A percentile compares a stretch with the other conserved stretches of the same genome.
These are phyloP conservation scores for Arbutus unedo DNA, from an alignment of 148 eudicot genomes.

Conservation along the genomic window DNA sequence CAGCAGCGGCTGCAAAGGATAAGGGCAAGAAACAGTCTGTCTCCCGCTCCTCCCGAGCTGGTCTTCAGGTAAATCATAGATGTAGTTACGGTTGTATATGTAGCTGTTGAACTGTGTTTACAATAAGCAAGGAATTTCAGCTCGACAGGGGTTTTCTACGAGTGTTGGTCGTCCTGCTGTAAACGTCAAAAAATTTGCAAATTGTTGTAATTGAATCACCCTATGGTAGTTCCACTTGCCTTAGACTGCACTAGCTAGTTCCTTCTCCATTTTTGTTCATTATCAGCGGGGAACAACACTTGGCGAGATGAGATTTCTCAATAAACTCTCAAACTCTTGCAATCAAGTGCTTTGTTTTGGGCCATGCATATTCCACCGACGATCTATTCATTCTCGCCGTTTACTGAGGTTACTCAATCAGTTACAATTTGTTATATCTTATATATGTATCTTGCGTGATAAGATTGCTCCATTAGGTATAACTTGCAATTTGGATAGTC, in stretches of 20 bases:
- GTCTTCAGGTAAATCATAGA: constrained; percentile 62
- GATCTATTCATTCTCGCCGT: not conserved
- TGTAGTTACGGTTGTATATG: not conserved
- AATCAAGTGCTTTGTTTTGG: not conserved
- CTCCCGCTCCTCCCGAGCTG: constrained; percentile 83
- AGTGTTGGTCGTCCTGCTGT: not conserved
- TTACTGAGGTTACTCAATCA: not conserved
- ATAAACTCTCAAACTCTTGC: not conserved
- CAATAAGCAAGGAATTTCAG: not conserved
- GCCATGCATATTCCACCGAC: not conserved
- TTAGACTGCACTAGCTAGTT: not conserved
- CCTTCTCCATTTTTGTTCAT: not conserved
- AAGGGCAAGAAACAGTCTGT: constrained; percentile 72
- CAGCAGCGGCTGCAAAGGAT: constrained; percentile 62
- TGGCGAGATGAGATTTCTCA: not conserved
- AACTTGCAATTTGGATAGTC: not conserved
- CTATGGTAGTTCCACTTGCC: not conserved
- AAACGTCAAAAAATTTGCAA: not conserved
- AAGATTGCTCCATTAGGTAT: not conserved
- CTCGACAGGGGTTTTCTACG: not conserved
- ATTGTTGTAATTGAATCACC: not conserved
- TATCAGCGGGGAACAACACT: not conserved
- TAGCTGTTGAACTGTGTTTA: not conserved
- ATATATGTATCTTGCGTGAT: not conserved
- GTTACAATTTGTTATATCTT: not conserved